These are phyloP conservation scores for Vitis hybrid DNA, from an alignment of 177 flowering plant species.

Conservation along the genomic window DNA sequence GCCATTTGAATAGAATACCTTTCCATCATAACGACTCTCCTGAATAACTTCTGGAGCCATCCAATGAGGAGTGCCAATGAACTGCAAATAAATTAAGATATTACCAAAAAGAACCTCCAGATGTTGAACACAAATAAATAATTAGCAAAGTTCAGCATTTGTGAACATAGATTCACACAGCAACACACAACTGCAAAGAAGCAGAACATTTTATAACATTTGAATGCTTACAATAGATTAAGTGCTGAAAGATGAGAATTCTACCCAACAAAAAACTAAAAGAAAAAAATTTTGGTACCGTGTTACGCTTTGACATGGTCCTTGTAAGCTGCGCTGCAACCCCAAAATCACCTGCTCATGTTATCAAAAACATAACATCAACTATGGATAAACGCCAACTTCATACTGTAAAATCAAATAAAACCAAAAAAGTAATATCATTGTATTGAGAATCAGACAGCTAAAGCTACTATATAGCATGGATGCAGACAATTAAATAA, in stretches of 20 bases:
- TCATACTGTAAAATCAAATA: background rate
- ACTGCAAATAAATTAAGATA: constrained; percentile 37
- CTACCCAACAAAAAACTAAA: background rate
- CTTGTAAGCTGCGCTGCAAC: constrained; percentile 99
- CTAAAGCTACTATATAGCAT: too few species aligned
- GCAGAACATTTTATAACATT: background rate
- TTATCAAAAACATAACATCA: constrained; percentile 10
- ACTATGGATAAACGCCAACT: background rate
- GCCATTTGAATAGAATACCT: constrained; percentile 52
- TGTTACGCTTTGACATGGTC: constrained; percentile 99
- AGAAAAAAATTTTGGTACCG: constrained; percentile 43
- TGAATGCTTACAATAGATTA: background rate
- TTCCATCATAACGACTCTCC: constrained; percentile 99
- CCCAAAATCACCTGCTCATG: constrained; percentile 92
- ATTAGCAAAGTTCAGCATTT: background rate
- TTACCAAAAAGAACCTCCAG: constrained; percentile 3
- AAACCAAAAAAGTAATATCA: too few species aligned
- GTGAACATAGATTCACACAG: background rate
- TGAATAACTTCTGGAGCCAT: constrained; percentile 99
- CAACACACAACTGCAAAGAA: background rate
- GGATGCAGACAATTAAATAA: too few species aligned
- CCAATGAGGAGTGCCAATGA: constrained; percentile 99
- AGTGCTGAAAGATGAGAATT: background rate
- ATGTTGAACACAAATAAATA: constrained; percentile 9
- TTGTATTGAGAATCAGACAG: too few species aligned